These are phyloP conservation scores for Trypanosoma caninum DNA, from an alignment of 208 protist genomes.

Conservation along the genomic window DNA sequence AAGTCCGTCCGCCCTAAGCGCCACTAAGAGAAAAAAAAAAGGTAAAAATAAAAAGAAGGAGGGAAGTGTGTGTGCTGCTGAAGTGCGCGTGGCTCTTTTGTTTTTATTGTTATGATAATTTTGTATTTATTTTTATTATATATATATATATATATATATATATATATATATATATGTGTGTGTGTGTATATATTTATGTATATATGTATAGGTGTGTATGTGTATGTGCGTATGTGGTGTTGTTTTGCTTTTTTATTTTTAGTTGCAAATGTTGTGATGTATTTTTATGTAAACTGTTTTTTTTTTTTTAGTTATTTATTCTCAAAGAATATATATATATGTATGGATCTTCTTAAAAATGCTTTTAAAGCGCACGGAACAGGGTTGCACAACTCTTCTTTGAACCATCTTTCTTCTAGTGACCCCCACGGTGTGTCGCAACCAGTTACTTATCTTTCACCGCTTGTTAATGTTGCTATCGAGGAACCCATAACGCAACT, in stretches of 20 bases:
- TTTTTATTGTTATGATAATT: too few relatives aligned
- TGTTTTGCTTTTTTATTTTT: neutral
- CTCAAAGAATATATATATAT: neutral
- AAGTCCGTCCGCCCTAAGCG: neutral
- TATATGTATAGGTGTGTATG: too few relatives aligned
- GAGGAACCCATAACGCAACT: constrained; percentile 5
- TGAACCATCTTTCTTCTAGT: neutral
- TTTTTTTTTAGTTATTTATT: neutral
- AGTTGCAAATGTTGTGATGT: neutral
- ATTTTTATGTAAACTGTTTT: neutral
- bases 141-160: too few relatives aligned
- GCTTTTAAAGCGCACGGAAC: neutral
- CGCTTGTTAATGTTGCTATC: neutral
- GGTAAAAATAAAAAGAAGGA: neutral
- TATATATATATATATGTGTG: too few relatives aligned
- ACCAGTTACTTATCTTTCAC: neutral
- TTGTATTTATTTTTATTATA: too few relatives aligned
- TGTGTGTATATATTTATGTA: too few relatives aligned
- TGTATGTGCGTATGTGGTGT: neutral
- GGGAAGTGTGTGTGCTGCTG: too few relatives aligned
- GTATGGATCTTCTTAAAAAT: neutral
- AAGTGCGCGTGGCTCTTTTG: too few relatives aligned
- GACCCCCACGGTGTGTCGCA: neutral
- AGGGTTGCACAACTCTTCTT: neutral
- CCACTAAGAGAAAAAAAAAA: neutral